Evolutionary conservation across 78 protist species (phyloP).

Genomic region (Dictyostelium firmibasis): DNA sequence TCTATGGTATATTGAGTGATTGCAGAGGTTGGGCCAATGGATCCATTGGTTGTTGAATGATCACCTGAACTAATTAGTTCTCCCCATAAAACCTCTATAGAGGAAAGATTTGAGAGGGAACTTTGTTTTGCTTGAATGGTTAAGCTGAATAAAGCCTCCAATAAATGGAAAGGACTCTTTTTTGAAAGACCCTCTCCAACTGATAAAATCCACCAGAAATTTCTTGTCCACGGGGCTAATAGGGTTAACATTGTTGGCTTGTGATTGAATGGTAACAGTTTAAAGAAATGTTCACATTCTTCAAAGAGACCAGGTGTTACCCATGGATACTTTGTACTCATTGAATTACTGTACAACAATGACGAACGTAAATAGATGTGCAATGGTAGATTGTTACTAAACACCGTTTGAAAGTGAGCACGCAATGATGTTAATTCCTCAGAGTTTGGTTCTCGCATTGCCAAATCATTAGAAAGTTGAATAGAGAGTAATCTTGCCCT

Average conservation of each 20-base stretch:
- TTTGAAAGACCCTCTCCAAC: conserved; percentile 11
- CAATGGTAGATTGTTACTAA: background rate
- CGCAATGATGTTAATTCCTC: background rate
- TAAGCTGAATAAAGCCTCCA: conserved; percentile 37
- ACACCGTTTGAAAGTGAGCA: conserved; percentile 1
- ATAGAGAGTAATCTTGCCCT: conserved; percentile 37
- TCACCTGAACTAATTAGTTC: conserved; percentile 47
- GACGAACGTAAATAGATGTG: conserved; percentile 28
- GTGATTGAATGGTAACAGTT: conserved; percentile 15
- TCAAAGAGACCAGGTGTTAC: conserved; percentile 50
- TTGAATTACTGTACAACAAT: conserved; percentile 29
- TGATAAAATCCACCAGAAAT: conserved; percentile 38
- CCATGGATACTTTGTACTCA: conserved; percentile 40
- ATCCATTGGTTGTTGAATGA: background rate
- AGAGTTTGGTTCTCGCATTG: conserved; percentile 16
- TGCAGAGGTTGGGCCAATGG: background rate
- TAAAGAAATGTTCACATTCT: conserved; percentile 18
- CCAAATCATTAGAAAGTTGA: conserved; percentile 29
- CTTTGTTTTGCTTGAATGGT: conserved; percentile 20
- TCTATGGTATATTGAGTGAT: conserved; percentile 7
- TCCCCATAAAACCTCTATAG: conserved; percentile 54
- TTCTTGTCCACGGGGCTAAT: conserved; percentile 72
- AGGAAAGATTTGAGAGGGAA: background rate
- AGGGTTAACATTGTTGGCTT: conserved; percentile 3
- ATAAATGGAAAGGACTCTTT: background rate